phyloP scores from a whole-genome alignment of 2,329 filamentous ascomycete genomes.

The Claviceps pusilla region DNA sequence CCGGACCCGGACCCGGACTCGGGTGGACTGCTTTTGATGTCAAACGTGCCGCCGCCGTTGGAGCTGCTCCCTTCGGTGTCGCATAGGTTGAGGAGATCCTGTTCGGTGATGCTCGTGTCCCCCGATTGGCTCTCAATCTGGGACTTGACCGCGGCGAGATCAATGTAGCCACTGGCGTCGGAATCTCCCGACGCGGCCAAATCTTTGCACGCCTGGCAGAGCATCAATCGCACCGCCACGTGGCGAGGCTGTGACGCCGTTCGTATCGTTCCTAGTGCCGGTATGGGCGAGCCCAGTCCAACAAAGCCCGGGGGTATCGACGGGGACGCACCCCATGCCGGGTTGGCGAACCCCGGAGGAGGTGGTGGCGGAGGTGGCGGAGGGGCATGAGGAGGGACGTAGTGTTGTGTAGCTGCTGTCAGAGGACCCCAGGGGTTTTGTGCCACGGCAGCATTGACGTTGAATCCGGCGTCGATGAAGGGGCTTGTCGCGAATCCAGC shows the following conservation, averaged over 20 bases:
- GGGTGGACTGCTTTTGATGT: constrained; percentile 40
- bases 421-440: constrained; percentile 29
- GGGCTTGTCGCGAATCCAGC: constrained; percentile 24
- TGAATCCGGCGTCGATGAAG: constrained; percentile 28
- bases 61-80: constrained; percentile 76
- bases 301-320: constrained; percentile 21
- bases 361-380: constrained; percentile 12
- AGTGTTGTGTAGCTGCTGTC: constrained; percentile 18
- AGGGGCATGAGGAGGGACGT: background rate
- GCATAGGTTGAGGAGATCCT: constrained; percentile 68
- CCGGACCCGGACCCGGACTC: constrained; percentile 42
- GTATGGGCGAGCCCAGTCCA: constrained; percentile 17
- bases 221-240: constrained; percentile 53
- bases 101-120: constrained; percentile 26
- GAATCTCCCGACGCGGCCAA: constrained; percentile 24
- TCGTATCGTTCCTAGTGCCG: constrained; percentile 16
- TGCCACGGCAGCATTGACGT: constrained; percentile 10
- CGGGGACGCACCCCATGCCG: constrained; percentile 24
- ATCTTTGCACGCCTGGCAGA: constrained; percentile 65
- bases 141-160: constrained; percentile 52
- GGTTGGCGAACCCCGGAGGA: constrained; percentile 31
- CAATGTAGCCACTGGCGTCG: constrained; percentile 50
- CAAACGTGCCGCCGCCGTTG: constrained; percentile 85
- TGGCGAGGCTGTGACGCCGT: constrained; percentile 42
- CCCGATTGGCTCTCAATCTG: constrained; percentile 42